Conservation (phyloP, 345 rosid genomes). For the Nephelium lappaceum region DNA sequence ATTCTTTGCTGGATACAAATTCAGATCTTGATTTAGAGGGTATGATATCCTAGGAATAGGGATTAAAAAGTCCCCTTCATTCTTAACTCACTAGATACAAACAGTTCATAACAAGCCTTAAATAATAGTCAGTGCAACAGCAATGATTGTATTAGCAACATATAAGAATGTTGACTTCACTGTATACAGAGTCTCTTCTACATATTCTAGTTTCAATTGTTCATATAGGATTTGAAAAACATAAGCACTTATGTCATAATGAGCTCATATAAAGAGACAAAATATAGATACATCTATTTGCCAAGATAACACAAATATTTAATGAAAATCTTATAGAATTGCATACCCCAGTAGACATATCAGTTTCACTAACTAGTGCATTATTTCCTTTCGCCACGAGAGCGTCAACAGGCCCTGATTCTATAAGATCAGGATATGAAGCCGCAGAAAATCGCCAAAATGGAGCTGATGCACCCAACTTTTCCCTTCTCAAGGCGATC, state of each 20-base stretch:
- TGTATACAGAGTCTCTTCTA: not conserved
- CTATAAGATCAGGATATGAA: constrained; percentile 90
- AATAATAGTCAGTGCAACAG: not conserved
- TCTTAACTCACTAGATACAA: not conserved
- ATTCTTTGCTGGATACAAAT: not conserved
- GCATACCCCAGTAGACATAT: constrained; percentile 60
- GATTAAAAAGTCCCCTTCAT: not conserved
- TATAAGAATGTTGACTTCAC: not conserved
- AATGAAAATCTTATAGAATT: constrained; percentile 25
- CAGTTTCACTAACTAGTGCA: constrained; percentile 40
- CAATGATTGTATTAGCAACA: not conserved
- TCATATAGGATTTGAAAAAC: not conserved
- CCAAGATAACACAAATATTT: not conserved
- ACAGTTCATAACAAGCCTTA: not conserved
- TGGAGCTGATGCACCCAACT: constrained; percentile 88
- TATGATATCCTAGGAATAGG: not conserved
- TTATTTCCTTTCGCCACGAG: constrained; percentile 47
- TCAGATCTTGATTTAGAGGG: not conserved
- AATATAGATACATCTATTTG: not conserved
- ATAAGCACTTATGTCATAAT: not conserved
- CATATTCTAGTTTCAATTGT: not conserved
- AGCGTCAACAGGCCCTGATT: constrained; percentile 41
- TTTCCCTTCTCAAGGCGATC: constrained; percentile 96
- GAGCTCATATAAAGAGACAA: not conserved
- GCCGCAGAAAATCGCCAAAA: constrained; percentile 98